Evolutionary conservation across 208 protist genomes (phyloP), one percentile per base, ranked within the genome.

Genomic region (Trypanosoma avium): DNA sequence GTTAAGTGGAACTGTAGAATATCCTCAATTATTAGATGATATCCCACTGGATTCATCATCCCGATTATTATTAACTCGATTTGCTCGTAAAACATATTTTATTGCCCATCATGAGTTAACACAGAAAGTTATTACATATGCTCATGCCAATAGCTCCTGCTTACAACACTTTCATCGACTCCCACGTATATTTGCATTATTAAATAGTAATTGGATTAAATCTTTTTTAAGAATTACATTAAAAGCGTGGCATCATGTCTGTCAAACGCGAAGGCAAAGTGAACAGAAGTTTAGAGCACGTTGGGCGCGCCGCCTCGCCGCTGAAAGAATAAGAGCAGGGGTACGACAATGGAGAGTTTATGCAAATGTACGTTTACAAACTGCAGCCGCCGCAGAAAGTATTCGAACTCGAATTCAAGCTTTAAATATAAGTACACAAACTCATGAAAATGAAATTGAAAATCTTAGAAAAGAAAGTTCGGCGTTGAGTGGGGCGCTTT

Each of bases 31-130:
- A 5, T 40, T 75, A 26, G 6, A 75, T 26, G 45, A 65, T n/a
- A 38, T 73, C 42, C 42, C 49, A 10, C 17, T 40, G 4, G 50
- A 59, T 40, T 36, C 57, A 13, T 4, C 72, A 8, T 32, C 48
- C 17, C 40, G 45, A 15, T 7, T 55, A 27, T 32, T 78, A 30
- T 66, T 94, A 29, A 35, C 46, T 27, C 88, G 75, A 0, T 94
- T 83, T 54, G 79, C 80, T 12, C 82, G 82, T 19, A 86, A 83
- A 70, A 73, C 88, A 3, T 92, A 79, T 70, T 88, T 89, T 68
- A 47, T 88, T 10, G 88, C 88, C 9, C 83, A 91, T 67, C 63
- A 81, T 52, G 73, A 86, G 32, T 56, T 90, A 10, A 61, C 84
- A 26, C 70, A 67, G 27, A 19, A 47, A 17, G 78, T 84, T 13